Evolutionary conservation across 2,329 filamentous ascomycete genomes (phyloP).

Genomic region (Cadophora luteo-olivacea): DNA sequence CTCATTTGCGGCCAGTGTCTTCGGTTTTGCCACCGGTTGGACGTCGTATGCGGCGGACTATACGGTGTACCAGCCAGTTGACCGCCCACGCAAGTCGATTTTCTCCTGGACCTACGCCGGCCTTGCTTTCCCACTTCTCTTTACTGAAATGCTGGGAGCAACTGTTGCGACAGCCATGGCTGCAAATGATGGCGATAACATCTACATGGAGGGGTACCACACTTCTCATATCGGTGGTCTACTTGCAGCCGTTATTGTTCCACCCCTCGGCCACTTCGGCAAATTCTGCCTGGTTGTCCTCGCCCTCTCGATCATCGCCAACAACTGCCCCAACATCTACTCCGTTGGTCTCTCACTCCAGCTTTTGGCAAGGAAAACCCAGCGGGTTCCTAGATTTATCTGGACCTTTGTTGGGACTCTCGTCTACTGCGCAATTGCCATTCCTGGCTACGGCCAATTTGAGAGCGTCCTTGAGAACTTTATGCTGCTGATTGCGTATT

Average conservation of each 20-base stretch:
- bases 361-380: conserved; percentile 63
- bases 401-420: conserved; percentile 69
- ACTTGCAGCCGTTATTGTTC: conserved; percentile 68
- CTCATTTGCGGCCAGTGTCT: conserved; percentile 70
- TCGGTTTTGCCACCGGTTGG: conserved; percentile 76
- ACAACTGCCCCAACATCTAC: conserved; percentile 77
- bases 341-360: conserved; percentile 72
- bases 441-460: conserved; percentile 73
- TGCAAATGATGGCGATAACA: conserved; percentile 58
- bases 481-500: conserved; percentile 74
- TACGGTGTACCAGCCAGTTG: conserved; percentile 76
- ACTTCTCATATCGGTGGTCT: conserved; percentile 69
- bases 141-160: conserved; percentile 76
- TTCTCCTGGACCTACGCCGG: conserved; percentile 75
- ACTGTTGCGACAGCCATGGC: conserved; percentile 71
- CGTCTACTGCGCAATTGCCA: conserved; percentile 71
- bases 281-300: conserved; percentile 74
- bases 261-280: conserved; percentile 70
- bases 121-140: conserved; percentile 73
- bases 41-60: conserved; percentile 78
- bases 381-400: conserved; percentile 69
- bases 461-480: conserved; percentile 71
- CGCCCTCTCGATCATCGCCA: conserved; percentile 70
- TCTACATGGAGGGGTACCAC: conserved; percentile 61
- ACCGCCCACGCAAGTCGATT: conserved; percentile 63